phyloP scores from a whole-genome alignment of 768 basidiomycete species.

The Boletus rex-veris region DNA sequence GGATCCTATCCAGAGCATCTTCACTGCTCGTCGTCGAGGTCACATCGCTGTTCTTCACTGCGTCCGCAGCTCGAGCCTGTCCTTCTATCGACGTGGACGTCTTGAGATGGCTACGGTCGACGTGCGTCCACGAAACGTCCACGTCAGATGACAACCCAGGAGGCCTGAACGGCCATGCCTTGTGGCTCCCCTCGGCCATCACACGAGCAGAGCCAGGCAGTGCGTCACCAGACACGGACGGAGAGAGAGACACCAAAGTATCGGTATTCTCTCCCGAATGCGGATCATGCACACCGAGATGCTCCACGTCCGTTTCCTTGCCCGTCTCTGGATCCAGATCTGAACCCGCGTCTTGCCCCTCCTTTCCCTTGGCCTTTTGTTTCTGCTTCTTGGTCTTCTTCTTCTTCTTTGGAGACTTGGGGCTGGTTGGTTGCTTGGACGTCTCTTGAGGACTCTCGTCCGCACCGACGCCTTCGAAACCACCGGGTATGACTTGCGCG shows the following conservation, averaged over 20 bases:
- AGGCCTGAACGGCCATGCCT: background rate
- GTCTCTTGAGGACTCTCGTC: background rate
- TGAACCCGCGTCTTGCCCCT: background rate
- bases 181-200: background rate
- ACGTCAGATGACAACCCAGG: constrained; percentile 37
- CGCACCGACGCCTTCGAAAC: constrained; percentile 1
- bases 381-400: constrained; percentile 32
- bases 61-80: constrained; percentile 14
- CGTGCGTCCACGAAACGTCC: constrained; percentile 70
- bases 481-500: constrained; percentile 11
- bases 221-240: background rate
- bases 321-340: constrained; percentile 7
- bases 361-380: constrained; percentile 1
- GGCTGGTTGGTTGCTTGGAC: constrained; percentile 32
- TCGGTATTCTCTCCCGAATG: constrained; percentile 19
- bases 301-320: constrained; percentile 5
- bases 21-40: constrained; percentile 39
- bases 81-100: constrained; percentile 7
- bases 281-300: background rate
- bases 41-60: constrained; percentile 47
- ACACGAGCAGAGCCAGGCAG: background rate
- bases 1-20: constrained; percentile 18
- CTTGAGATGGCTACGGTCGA: constrained; percentile 42
- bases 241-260: constrained; percentile 1
- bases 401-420: constrained; percentile 38